A percentile compares a stretch with the other conserved stretches of the same genome.
These are phyloP conservation scores for Xylariaceae sp. DNA, from an alignment of 2,329 filamentous ascomycete species.

Conservation along the genomic window DNA sequence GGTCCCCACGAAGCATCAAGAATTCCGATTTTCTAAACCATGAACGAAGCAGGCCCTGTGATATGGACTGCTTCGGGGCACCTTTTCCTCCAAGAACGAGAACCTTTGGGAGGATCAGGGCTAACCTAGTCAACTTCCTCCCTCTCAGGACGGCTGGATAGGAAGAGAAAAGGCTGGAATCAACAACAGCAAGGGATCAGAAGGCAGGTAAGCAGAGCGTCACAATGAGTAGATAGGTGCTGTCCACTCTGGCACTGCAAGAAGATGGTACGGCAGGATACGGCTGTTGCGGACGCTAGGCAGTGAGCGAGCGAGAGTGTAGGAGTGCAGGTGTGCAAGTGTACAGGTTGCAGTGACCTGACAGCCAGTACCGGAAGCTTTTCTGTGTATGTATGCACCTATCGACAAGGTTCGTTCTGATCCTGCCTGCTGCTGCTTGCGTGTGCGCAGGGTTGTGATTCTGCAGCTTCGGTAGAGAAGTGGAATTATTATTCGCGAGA, in stretches of 20 bases:
- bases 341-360: neutral
- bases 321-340: too few species aligned
- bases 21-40: neutral
- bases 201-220: neutral
- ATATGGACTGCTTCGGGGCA: neutral
- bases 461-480: neutral
- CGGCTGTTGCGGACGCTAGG: neutral
- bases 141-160: neutral
- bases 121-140: neutral
- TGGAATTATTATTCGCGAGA: neutral
- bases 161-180: neutral
- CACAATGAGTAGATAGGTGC: neutral
- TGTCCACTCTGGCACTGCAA: neutral
- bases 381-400: too few species aligned
- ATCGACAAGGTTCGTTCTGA: neutral
- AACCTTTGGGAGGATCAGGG: neutral
- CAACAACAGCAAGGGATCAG: neutral
- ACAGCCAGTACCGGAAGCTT: neutral
- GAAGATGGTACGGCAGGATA: neutral
- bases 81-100: neutral
- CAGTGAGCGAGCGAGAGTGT: neutral
- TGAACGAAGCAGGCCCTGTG: neutral
- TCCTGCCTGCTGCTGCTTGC: neutral
- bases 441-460: neutral
- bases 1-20: conserved; percentile 9